A percentile compares a stretch with the other conserved stretches of the same genome.
phyloP scores from a whole-genome alignment of 306 rosid species.

The Cucumis sativus region Cucumber_9930_V3 NC_026658.2:22761501-22762000 shows the following conservation, averaged over 20 bases:
- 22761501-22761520: too few species aligned
- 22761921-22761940: constrained; percentile 10
- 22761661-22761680: constrained; percentile 6
- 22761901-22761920: neutral
- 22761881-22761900: neutral
- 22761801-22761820: neutral
- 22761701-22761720: neutral
- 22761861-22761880: neutral
- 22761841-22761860: neutral
- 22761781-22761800: neutral
- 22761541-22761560: too few species aligned
- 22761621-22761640: too few species aligned
- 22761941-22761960: constrained; percentile 13
- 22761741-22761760: neutral
- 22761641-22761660: too few species aligned
- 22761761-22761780: neutral
- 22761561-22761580: too few species aligned
- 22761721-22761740: neutral
- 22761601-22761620: too few species aligned
- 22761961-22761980: constrained; percentile 4
- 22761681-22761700: constrained; percentile 4
- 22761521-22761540: too few species aligned
- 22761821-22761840: neutral
- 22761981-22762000: constrained; percentile 12
- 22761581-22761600: too few species aligned